phyloP scores from a whole-genome alignment of 148 eudicot species.

The Diospyros kaki region DNA sequence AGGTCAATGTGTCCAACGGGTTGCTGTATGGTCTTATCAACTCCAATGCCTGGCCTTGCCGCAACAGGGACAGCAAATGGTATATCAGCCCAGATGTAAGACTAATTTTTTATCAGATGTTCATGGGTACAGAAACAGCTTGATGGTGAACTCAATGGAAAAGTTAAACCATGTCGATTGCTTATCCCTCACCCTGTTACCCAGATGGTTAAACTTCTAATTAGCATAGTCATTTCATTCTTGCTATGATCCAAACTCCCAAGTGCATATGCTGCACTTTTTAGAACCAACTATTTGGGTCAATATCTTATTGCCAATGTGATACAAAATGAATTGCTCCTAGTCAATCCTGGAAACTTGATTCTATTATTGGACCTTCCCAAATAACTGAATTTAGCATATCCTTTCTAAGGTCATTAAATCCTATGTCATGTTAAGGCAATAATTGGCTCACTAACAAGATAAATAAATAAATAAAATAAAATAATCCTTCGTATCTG shows the following conservation, averaged over 20 bases:
- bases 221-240: not conserved
- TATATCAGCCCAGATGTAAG: slow-evolving; percentile 4
- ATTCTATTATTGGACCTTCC: too few species aligned
- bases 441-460: too few species aligned
- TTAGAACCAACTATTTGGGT: too few species aligned
- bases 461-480: too few species aligned
- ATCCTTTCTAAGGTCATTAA: too few species aligned
- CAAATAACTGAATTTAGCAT: too few species aligned
- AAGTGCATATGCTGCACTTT: too few species aligned
- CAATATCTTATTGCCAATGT: too few species aligned
- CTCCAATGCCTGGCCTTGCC: not conserved
- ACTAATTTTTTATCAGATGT: not conserved
- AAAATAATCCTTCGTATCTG: too few species aligned
- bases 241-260: not conserved
- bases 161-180: not conserved
- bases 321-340: too few species aligned
- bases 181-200: not conserved
- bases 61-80: slow-evolving; percentile 10
- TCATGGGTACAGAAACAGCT: not conserved
- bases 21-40: slow-evolving; percentile 13
- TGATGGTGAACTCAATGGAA: not conserved
- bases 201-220: not conserved
- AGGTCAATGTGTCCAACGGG: slow-evolving; percentile 1
- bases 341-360: too few species aligned
- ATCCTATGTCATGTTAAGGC: too few species aligned